A percentile compares a stretch with the other conserved stretches of the same genome.
Conservation (phyloP, 352 stramenopile species). For the Phytophthora podocarpi region DNA sequence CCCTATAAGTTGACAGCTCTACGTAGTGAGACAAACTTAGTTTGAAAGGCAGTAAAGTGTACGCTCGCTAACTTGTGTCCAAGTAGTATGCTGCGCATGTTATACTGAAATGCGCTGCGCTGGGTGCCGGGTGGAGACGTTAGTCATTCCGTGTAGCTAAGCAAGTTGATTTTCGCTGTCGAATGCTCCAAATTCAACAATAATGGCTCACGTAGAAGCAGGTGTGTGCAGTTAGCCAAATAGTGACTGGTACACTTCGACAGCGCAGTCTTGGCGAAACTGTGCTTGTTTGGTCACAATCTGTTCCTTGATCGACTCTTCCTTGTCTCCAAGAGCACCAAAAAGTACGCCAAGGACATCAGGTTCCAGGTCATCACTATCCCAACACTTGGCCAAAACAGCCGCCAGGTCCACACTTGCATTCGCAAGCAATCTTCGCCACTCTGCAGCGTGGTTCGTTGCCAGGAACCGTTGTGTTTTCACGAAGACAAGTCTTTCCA, state of each 20-base stretch:
- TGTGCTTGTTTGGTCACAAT: constrained; percentile 45
- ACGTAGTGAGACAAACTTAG: too few species aligned
- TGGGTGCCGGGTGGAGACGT: constrained; percentile 9
- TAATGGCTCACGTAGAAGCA: constrained; percentile 15
- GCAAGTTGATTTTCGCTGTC: constrained; percentile 24
- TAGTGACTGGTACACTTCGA: constrained; percentile 26
- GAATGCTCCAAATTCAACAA: constrained; percentile 10
- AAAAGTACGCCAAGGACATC: constrained; percentile 43
- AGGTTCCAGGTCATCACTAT: constrained; percentile 27
- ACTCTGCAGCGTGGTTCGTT: constrained; percentile 20
- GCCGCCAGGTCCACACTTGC: constrained; percentile 48
- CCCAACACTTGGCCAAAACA: constrained; percentile 49
- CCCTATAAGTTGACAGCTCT: too few species aligned
- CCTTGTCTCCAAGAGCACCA: constrained; percentile 34
- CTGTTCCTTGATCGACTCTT: constrained; percentile 40
- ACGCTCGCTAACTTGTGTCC: too few species aligned
- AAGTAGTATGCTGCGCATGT: too few species aligned
- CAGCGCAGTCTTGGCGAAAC: constrained; percentile 38
- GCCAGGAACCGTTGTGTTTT: constrained; percentile 29
- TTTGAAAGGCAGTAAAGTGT: too few species aligned
- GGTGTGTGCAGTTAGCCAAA: constrained; percentile 23
- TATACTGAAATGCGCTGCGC: too few species aligned
- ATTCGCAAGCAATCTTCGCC: constrained; percentile 38
- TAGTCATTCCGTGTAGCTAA: constrained; percentile 6
- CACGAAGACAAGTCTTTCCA: constrained; percentile 8